Evolutionary conservation across 2,329 filamentous ascomycete species (phyloP), one percentile per base, ranked within the genome.

Genomic region (Sporothrix protearum): DNA sequence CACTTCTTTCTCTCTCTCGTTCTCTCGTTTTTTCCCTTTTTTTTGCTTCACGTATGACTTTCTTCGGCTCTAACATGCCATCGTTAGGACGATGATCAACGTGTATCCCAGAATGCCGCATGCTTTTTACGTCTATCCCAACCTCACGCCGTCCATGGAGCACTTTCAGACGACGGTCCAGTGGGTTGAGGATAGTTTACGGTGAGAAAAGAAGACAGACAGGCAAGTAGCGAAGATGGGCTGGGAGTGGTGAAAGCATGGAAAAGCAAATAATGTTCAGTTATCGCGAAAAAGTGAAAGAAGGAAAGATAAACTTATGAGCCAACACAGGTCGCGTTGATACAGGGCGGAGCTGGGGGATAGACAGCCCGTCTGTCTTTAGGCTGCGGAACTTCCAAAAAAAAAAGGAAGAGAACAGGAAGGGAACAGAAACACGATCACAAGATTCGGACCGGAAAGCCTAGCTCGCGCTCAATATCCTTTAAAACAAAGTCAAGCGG

Each of bases 101-200:
- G 19, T 71, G 4, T 71, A 71, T 22, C 42, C 57, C 3, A 59
- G 69, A 30, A 39, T 71, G 47, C 69, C 69, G 22, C 69, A 71
- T 61, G 69, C 69, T 1, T 71, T 71, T 36, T 71, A 66, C 6
- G 57, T 64, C n/a, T 71, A 71, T n/a, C 69, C 69, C 47, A 49
- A 71, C 14, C 59, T 71, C 14, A 42, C 10, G 6, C 69, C 69
- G 12, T 71, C 69, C 3, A 22, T 6, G 2, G 39, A 66, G 3
- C 66, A 71, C 49, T 36, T 55, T 14, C 25, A 66, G 25, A 45
- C 59, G 3, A 45, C 63, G 1, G 69, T 66, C 2, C 47, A 55
- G 8, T 71, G 69, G 69, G 19, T 71, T 12, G 12, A 9, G 1
- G n/a, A 25, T 42, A 8, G 14, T 5, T 8, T 57, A 30, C 12